These are phyloP conservation scores for Lyophyllum semitale DNA, from an alignment of 768 basidiomycete genomes.

Conservation along the genomic window DNA sequence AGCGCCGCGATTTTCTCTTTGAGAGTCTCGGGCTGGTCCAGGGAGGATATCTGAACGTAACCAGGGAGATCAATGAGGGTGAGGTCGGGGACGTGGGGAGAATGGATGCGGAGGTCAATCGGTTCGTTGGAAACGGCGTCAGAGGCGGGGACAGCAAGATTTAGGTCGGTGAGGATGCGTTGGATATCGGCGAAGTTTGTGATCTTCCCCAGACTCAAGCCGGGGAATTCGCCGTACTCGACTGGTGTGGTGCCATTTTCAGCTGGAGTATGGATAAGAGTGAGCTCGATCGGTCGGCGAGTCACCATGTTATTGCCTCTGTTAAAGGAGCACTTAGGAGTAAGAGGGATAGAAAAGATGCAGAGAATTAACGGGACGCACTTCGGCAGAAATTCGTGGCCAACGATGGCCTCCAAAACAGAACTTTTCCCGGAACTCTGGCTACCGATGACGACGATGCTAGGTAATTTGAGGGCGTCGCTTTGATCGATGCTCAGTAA, in stretches of 20 bases:
- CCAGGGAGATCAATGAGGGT: constrained; percentile 97
- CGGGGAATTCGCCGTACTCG: constrained; percentile 95
- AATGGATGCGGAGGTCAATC: constrained; percentile 96
- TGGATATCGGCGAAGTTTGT: constrained; percentile 92
- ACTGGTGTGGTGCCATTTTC: constrained; percentile 52
- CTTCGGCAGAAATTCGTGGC: constrained; percentile 98
- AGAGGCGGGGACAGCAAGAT: constrained; percentile 86
- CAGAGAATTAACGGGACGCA: constrained; percentile 40
- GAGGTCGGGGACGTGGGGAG: constrained; percentile 93
- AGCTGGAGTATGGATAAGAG: constrained; percentile 88
- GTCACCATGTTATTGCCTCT: constrained; percentile 99
- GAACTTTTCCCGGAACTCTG: constrained; percentile 99
- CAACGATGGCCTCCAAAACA: constrained; percentile 95
- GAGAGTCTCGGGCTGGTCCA: constrained; percentile 94
- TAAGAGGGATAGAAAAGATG: constrained; percentile 2
- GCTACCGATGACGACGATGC: constrained; percentile 97
- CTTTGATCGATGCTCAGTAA: constrained; percentile 96
- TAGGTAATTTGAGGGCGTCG: constrained; percentile 91
- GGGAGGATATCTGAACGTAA: constrained; percentile 90
- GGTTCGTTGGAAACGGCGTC: constrained; percentile 94
- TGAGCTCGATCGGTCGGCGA: constrained; percentile 95
- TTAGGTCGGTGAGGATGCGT: constrained; percentile 90
- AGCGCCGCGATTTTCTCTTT: constrained; percentile 89
- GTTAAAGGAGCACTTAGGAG: neutral
- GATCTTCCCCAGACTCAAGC: constrained; percentile 85